A percentile compares a stretch with the other conserved stretches of the same genome.
phyloP scores from a whole-genome alignment of 2,329 filamentous ascomycete species.

The Tolypocladium capitatum region DNA sequence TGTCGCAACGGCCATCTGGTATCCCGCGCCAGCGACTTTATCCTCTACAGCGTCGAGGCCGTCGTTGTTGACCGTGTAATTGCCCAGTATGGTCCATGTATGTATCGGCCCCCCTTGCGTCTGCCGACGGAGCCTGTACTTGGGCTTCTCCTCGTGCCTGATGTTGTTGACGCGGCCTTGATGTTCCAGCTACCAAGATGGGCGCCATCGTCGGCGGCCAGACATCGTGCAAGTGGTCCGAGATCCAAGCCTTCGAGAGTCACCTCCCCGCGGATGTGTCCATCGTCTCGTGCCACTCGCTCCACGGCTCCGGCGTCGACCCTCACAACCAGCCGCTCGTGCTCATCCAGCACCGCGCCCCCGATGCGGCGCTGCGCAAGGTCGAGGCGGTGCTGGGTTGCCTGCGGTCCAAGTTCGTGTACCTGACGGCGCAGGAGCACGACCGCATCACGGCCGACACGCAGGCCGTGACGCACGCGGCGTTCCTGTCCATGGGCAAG shows the following conservation, averaged over 20 bases:
- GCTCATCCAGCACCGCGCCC: conserved; percentile 84
- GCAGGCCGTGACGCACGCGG: conserved; percentile 93
- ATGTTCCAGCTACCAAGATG: conserved; percentile 67
- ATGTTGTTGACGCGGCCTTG: conserved; percentile 1
- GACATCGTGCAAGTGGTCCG: conserved; percentile 94
- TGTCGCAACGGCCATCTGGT: conserved; percentile 91
- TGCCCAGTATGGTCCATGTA: conserved; percentile 84
- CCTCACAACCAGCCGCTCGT: conserved; percentile 82
- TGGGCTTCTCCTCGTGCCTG: background rate
- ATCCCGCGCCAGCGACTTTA: conserved; percentile 92
- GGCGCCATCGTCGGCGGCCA: conserved; percentile 94
- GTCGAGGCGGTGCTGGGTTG: conserved; percentile 74
- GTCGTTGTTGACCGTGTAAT: conserved; percentile 81
- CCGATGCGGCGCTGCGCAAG: conserved; percentile 59
- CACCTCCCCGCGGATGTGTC: conserved; percentile 80
- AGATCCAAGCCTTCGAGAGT: conserved; percentile 84
- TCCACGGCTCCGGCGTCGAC: conserved; percentile 87
- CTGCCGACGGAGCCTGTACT: background rate
- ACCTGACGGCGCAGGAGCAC: conserved; percentile 75
- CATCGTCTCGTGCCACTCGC: conserved; percentile 90
- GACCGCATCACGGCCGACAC: conserved; percentile 97
- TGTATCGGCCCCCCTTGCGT: conserved; percentile 30
- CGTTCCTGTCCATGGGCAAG: conserved; percentile 94
- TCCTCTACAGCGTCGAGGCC: conserved; percentile 97
- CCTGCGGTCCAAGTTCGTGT: conserved; percentile 73